Evolutionary conservation across 768 basidiomycete genomes (phyloP).

Genomic region (Hygrocybe punicea): DNA sequence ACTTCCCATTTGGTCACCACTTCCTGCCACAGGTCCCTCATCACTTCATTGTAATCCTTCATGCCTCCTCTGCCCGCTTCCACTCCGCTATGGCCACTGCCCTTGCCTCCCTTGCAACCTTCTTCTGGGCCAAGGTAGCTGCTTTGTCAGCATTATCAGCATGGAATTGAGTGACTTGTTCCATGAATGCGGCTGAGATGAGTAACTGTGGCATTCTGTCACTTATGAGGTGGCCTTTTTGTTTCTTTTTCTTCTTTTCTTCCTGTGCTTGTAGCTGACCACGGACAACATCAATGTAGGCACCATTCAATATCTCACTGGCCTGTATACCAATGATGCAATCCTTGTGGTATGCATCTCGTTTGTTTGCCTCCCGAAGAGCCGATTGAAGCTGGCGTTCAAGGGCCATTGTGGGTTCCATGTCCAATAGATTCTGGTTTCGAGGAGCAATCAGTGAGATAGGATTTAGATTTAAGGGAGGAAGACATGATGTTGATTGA

Average conservation of each 20-base stretch:
- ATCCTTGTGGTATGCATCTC: constrained; percentile 3
- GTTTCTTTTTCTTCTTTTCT: constrained; percentile 18
- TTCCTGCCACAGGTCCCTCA: not conserved
- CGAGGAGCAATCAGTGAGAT: no score
- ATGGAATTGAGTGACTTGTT: constrained; percentile 6
- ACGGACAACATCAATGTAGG: constrained; percentile 16
- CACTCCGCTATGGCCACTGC: constrained; percentile 14
- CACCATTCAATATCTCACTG: constrained; percentile 21
- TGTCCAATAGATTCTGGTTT: constrained; percentile 3
- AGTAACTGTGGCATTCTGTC: constrained; percentile 26
- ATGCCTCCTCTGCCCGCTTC: constrained; percentile 15
- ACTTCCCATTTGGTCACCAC: not conserved
- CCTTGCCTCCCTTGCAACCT: constrained; percentile 8
- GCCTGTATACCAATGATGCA: constrained; percentile 18
- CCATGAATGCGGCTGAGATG: constrained; percentile 19
- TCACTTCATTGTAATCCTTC: constrained; percentile 12
- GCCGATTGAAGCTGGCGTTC: not conserved
- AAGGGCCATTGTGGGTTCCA: no score
- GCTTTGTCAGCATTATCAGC: constrained; percentile 5
- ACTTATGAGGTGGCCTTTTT: constrained; percentile 17
- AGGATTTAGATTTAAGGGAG: no score
- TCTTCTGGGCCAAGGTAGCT: constrained; percentile 10
- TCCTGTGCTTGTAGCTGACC: constrained; percentile 20
- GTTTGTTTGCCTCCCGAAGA: not conserved
- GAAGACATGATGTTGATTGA: not conserved